These are phyloP conservation scores for Zarea fungicola DNA, from an alignment of 2,329 filamentous ascomycete species.

Conservation along the genomic window DNA sequence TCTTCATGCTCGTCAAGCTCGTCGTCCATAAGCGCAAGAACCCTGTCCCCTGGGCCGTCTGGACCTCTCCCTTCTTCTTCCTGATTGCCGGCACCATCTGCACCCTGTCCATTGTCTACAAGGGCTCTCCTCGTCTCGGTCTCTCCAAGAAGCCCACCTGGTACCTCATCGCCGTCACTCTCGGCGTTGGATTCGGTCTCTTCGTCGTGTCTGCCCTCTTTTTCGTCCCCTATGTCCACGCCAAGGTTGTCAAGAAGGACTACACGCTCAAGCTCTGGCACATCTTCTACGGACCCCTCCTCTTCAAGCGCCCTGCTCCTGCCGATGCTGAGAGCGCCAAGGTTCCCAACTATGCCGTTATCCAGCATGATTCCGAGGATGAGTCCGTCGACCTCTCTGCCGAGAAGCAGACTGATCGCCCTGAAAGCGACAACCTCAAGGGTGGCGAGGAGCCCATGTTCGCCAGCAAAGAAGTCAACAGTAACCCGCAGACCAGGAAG, in stretches of 20 bases:
- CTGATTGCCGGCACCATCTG: conserved; percentile 69
- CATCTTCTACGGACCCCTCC: conserved; percentile 57
- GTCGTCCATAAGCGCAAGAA: conserved; percentile 67
- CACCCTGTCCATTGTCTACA: conserved; percentile 74
- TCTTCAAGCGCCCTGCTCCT: conserved; percentile 54
- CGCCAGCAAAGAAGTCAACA: conserved; percentile 29
- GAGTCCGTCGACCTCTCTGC: conserved; percentile 6
- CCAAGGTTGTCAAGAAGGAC: conserved; percentile 65
- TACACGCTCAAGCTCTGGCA: conserved; percentile 58
- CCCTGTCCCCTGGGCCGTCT: conserved; percentile 68
- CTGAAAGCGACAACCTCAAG: conserved; percentile 20
- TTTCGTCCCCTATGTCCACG: conserved; percentile 67
- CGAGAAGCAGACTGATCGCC: too few relatives aligned
- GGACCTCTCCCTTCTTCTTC: conserved; percentile 70
- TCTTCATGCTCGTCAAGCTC: conserved; percentile 69
- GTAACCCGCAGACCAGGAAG: conserved; percentile 37
- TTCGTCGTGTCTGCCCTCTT: conserved; percentile 57
- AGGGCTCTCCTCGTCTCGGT: conserved; percentile 65
- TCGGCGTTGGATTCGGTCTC: conserved; percentile 59
- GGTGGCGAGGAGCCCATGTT: conserved; percentile 23
- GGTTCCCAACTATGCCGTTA: conserved; percentile 72
- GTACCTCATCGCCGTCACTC: conserved; percentile 62
- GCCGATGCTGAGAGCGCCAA: conserved; percentile 47
- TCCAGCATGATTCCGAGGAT: conserved; percentile 57
- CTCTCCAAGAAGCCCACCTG: conserved; percentile 61